Evolutionary conservation across 1,284 basidiomycete species (phyloP), one percentile per base, ranked within the genome.

Genomic region (Ceratobasidium theobromae): DNA sequence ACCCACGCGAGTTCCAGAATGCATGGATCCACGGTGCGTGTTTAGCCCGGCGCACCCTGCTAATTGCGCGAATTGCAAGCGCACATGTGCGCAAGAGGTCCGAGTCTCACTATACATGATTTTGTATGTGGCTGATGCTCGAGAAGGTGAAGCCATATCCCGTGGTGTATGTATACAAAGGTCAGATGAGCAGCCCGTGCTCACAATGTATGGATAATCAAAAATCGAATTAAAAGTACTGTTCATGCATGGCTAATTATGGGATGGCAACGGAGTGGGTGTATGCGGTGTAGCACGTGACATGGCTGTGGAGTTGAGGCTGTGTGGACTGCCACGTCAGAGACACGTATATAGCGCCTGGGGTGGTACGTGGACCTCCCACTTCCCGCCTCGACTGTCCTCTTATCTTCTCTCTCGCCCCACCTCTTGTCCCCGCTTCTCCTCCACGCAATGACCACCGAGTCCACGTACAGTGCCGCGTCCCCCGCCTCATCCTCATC

Each of bases 401-500:
- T 58, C 57, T 51, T 64, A 64, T 53, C 52, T 49, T 55, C 58
- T 54, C 48, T 57, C 53, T 8, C 67, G 55, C 52, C 41, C 52
- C 41, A 46, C 53, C 49, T 52, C 64, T 30, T 52, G 51, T 45
- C 25, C 51, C n/a, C 27, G 40, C 41, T 12, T 32, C 65, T 23
- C 28, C 65, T 38, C 35, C 16, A 21, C 58, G 32, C 25, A 21
- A 60, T 55, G 64, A 35, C 53, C 53, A 53, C 32, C 35, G 57
- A 68, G 43, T 30, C 33, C 32, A 49, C 53, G 18, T 58, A 57
- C 32, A 30, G 32, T 23, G 46, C 45, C 46, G 46, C n/a, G 11
- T 62, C 75, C 21, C 70, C 72, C 41, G 72, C 75, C 25, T 74
- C 74, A 23, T 69, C 70, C 41, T 71, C 76, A 25, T 73, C 75